Conservation (phyloP, 768 basidiomycete species). For the Lactarius hengduanensis region DNA sequence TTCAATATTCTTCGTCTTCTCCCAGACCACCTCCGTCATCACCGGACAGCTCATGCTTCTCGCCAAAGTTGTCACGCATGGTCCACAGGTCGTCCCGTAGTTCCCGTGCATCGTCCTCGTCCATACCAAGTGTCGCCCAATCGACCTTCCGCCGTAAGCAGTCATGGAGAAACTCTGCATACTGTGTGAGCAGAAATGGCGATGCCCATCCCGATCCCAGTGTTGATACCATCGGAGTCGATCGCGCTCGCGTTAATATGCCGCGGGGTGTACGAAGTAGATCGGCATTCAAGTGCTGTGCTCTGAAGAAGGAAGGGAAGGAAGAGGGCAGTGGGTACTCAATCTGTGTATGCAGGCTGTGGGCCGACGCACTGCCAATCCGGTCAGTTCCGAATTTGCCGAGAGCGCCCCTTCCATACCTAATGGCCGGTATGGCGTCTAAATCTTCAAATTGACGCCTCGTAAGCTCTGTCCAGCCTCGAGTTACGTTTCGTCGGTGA, state of each 20-base stretch:
- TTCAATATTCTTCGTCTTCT: slow-evolving; percentile 22
- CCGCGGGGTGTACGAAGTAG: slow-evolving; percentile 22
- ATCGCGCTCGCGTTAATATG: slow-evolving; percentile 8
- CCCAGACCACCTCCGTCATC: slow-evolving; percentile 6
- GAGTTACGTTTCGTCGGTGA: slow-evolving; percentile 52
- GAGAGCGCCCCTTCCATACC: slow-evolving; percentile 36
- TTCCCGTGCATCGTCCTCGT: slow-evolving; percentile 24
- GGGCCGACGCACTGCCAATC: neutral
- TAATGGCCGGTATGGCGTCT: slow-evolving; percentile 39
- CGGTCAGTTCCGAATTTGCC: neutral
- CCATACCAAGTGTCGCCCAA: slow-evolving; percentile 23
- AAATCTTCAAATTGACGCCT: slow-evolving; percentile 42
- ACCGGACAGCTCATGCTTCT: neutral
- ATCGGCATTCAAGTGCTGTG: slow-evolving; percentile 23
- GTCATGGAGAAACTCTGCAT: slow-evolving; percentile 51
- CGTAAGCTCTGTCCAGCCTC: slow-evolving; percentile 51
- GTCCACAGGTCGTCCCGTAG: slow-evolving; percentile 26
- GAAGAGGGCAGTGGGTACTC: slow-evolving; percentile 62
- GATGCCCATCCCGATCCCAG: slow-evolving; percentile 44
- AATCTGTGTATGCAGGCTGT: slow-evolving; percentile 42
- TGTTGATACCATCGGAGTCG: slow-evolving; percentile 30
- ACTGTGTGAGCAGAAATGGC: slow-evolving; percentile 45
- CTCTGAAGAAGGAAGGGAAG: slow-evolving; percentile 49
- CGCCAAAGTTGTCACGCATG: slow-evolving; percentile 24
- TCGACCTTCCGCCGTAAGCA: slow-evolving; percentile 33